Base-by-base conservation (phyloP, 2,329 filamentous ascomycete species). In the Xylariaceae sp. region DNA sequence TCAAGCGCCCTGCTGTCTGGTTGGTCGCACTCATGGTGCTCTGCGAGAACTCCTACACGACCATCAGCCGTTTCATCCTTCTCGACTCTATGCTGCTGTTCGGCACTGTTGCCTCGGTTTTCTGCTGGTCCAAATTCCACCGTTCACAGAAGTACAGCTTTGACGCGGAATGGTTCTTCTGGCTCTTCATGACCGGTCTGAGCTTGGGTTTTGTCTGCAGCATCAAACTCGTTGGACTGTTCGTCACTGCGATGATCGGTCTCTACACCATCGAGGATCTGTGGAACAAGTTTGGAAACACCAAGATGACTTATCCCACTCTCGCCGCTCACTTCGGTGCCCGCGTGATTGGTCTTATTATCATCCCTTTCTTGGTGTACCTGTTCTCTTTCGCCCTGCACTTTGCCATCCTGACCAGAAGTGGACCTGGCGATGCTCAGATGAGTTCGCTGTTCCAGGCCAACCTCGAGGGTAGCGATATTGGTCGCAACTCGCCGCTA, bases 401-500 rank as follows among this genome's bases (percentile, higher is more conserved):
- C 77, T 99, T 99, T 75, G 82, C 91, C 63, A 90, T 99, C 64
- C 84, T 99, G 60, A 90, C 95, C 75, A 93, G 91, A 77, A 93
- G 88, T 69, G 94, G 94, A 17, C 94, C 95, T 6, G 94, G 94
- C 57, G 94, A 99, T 78, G 94, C 94, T n/a, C 94, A 99, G 77
- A 99, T 99, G 94, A 97, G 92, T 78, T 99, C 94, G 30, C 85
- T 99, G 54, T 99, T 99, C 83, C 94, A 99, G 75, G 94, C 95
- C 52, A 99, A 99, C 72, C 82, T 99, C 44, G 88, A 86, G 69
- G 94, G 94, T 30, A 97, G 93, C 9, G 89, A 95, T 65, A 93
- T 99, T 63, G 93, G 93, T 71, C 92, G 90, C 74, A 89, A 96
- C 74, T 97, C 92, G 71, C 94, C 95, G 18, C 82, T 99, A 13